Conservation (phyloP, 345 rosid genomes). For the Hibiscus syriacus region DNA sequence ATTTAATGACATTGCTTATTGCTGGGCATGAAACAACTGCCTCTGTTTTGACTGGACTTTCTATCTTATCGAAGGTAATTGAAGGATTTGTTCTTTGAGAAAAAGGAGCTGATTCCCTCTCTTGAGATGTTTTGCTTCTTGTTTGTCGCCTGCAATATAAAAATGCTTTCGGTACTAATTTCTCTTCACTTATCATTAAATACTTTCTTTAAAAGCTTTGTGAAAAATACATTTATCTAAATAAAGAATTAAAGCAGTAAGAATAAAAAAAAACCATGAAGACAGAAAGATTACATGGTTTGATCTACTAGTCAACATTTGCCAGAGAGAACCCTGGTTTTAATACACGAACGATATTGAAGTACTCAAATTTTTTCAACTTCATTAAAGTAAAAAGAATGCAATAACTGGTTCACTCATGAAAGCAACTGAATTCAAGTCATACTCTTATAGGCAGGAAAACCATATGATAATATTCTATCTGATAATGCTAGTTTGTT, state of each 20-base stretch:
- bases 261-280: not conserved
- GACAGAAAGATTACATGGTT: not conserved
- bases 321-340: not conserved
- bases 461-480: not conserved
- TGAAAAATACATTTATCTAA: not conserved
- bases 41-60: conserved; percentile 97
- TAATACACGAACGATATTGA: not conserved
- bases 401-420: not conserved
- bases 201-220: not conserved
- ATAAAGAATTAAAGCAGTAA: not conserved
- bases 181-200: not conserved
- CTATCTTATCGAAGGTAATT: conserved; percentile 74
- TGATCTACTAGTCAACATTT: not conserved
- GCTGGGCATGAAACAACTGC: conserved; percentile 99
- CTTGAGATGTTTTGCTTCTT: not conserved
- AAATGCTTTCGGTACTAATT: not conserved
- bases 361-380: not conserved
- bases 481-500: not conserved
- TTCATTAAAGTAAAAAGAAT: not conserved
- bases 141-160: not conserved
- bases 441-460: not conserved
- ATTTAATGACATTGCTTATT: conserved; percentile 96
- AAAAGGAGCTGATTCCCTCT: not conserved
- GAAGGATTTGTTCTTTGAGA: not conserved
- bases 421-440: not conserved